Base-by-base conservation (phyloP, 306 rosid genomes). In the Mimosa pudica region DNA sequence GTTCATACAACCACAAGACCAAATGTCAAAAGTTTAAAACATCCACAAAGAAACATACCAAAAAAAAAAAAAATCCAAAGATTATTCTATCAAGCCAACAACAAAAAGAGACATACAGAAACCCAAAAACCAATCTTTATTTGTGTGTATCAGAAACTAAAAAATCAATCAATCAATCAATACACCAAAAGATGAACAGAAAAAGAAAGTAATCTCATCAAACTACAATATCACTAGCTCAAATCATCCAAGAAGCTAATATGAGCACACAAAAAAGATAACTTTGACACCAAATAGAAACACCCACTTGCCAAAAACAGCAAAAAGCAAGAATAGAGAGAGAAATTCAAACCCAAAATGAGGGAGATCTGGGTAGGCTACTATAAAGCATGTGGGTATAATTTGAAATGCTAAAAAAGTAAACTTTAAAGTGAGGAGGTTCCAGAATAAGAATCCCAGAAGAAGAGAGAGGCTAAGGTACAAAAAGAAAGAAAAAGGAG, bases 281-380 rank as follows among this genome's bases (percentile, higher is more conserved):
- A 16, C 41, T 24, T 1, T 30, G 41, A 61, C 1, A 16, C 41
- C 67, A 61, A 14, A 30, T 10, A 10, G 14, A 14, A 61, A 61
- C 67, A 57, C 41, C 36, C 41, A n/a, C 17, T 30, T 61, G 17
- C 41, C 67, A 61, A 61, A 30, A 41, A 7, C 67, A 61, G 3
- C 38, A 38, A 9, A 0, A 61, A 61, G 67, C 36, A 24, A 65
- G 47, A 14, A 38, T 38, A 38, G 46, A 64, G 46, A 1, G 69
- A 33, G 70, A 35, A 36, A 65, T 36, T 65, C 14, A 65, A 65
- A 65, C 47, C 20, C 45, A 17, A 66, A 38, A 13, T 6, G 32
- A 38, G 46, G 5, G 12, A 66, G 71, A 66, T 66, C 71, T 65
- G 70, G 71, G 71, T 17, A 38, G 48, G 30, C 71, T 12, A 38